Evolutionary conservation across 805 yeast species (phyloP).

Genomic region (Limtongia smithiae): DNA sequence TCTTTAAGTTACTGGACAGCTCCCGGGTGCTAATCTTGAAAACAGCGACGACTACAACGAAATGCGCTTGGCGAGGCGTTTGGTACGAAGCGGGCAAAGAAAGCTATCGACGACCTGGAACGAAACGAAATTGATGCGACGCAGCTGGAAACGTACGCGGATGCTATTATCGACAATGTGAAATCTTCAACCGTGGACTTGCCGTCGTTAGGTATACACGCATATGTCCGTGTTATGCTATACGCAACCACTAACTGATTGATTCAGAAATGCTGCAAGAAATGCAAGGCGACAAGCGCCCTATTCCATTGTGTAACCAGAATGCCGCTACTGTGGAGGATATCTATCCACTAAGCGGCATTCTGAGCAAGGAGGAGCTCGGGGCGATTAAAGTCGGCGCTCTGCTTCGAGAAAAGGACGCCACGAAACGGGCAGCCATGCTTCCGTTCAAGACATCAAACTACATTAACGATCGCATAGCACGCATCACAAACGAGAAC

Average conservation of each 20-base stretch:
- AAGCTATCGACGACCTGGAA: constrained; percentile 75
- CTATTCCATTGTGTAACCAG: constrained; percentile 72
- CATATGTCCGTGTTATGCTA: background rate
- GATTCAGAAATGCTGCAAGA: background rate
- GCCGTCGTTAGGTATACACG: constrained; percentile 61
- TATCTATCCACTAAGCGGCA: constrained; percentile 66
- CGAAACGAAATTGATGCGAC: constrained; percentile 85
- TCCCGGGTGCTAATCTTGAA: background rate
- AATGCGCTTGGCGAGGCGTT: constrained; percentile 90
- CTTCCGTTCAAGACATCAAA: constrained; percentile 25
- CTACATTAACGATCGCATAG: constrained; percentile 34
- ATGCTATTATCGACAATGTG: constrained; percentile 79
- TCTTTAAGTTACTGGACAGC: background rate
- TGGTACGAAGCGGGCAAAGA: constrained; percentile 95
- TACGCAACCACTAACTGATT: background rate
- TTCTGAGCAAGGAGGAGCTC: constrained; percentile 68
- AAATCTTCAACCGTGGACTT: constrained; percentile 63
- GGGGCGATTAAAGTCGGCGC: constrained; percentile 55
- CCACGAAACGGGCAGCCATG: constrained; percentile 12
- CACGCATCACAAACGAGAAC: constrained; percentile 42
- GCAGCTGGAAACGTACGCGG: constrained; percentile 66
- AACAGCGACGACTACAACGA: constrained; percentile 54
- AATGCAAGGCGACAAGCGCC: constrained; percentile 77
- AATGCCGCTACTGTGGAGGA: constrained; percentile 83
- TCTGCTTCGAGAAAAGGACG: constrained; percentile 45